Conservation (phyloP, 2,329 filamentous ascomycete species). For the Aspergillus tanneri region DNA sequence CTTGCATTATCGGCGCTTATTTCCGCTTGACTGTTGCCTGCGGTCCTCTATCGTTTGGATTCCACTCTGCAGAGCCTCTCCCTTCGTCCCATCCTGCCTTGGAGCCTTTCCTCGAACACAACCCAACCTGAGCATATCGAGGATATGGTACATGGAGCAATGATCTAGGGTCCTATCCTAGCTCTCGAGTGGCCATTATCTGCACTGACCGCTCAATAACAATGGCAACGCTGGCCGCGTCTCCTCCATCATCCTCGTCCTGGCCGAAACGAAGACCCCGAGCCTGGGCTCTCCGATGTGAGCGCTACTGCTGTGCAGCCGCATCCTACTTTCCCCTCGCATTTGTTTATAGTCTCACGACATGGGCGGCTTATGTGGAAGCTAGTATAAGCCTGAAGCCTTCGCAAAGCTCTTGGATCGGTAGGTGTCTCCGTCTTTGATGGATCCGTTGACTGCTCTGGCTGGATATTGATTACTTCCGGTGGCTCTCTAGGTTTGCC, state of each 20-base stretch:
- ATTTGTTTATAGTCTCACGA: constrained; percentile 87
- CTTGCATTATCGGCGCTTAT: too few relatives aligned
- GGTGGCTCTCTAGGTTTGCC: constrained; percentile 32
- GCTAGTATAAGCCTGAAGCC: constrained; percentile 66
- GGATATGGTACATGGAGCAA: too few relatives aligned
- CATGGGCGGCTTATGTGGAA: constrained; percentile 90
- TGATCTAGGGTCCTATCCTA: too few relatives aligned
- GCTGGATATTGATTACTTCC: constrained; percentile 8
- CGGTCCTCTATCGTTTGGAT: too few relatives aligned
- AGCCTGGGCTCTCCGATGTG: constrained; percentile 54
- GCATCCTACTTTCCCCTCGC: constrained; percentile 80
- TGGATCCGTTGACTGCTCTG: background rate
- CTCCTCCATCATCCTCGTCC: constrained; percentile 41
- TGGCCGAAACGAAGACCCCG: constrained; percentile 44
- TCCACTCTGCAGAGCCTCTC: too few relatives aligned
- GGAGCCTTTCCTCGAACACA: too few relatives aligned
- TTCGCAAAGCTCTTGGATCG: constrained; percentile 49
- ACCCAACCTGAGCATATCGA: too few relatives aligned
- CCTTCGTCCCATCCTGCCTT: too few relatives aligned
- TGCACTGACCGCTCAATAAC: background rate
- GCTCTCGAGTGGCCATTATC: background rate
- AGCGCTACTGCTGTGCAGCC: constrained; percentile 78
- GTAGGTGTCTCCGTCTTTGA: constrained; percentile 28
- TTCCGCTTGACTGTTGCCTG: too few relatives aligned
- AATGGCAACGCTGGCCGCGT: constrained; percentile 42